Evolutionary conservation across 306 rosid species (phyloP), one percentile per base, ranked within the genome.

Genomic region (Sphenostylis stenocarpa): DNA sequence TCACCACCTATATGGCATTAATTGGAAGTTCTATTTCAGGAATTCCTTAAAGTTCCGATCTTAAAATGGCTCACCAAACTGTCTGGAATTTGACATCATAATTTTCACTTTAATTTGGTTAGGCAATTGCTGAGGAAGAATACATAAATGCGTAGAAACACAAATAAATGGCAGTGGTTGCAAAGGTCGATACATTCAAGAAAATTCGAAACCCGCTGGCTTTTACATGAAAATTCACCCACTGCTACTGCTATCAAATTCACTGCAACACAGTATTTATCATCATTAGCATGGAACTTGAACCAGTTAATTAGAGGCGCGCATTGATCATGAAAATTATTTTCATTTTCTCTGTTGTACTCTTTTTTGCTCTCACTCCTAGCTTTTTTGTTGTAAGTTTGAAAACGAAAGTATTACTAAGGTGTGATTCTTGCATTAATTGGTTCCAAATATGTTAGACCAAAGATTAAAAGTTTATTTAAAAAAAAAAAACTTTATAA

Each of bases 41-140:
- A 67, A 62, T 51, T 61, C 49, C 36, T 62, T 36, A 33, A 44
- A 65, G 77, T 39, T 60, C 16, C 68, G 17, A 34, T 43, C 78
- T 70, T 41, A 29, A 75, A 79, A 29, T 28, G 70, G 58, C 58
- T 68, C 62, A 83, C 83, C 81, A 73, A 78, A 44, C 39, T 16
- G 58, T 31, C 47, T 48, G 51, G 16, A 79, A 78, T 58, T 68
- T 65, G 41, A 6, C 60, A 65, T 31, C 29, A 14, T 44, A 33
- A 77, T 52, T 72, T 20, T 44, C 55, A 14, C 45, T 11, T 24
- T 43, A 20, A 44, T 66, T 67, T 73, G 36, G 74, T 45, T 36
- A 51, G 36, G 28, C n/a, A 79, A 61, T 61, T 79, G 45, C 10
- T 12, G 23, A 29, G 31, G 33, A 38, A 28, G 66, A 58, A 58